phyloP scores from a whole-genome alignment of 2,329 filamentous ascomycete genomes.

The Chrysosporium queenslandicum region DNA sequence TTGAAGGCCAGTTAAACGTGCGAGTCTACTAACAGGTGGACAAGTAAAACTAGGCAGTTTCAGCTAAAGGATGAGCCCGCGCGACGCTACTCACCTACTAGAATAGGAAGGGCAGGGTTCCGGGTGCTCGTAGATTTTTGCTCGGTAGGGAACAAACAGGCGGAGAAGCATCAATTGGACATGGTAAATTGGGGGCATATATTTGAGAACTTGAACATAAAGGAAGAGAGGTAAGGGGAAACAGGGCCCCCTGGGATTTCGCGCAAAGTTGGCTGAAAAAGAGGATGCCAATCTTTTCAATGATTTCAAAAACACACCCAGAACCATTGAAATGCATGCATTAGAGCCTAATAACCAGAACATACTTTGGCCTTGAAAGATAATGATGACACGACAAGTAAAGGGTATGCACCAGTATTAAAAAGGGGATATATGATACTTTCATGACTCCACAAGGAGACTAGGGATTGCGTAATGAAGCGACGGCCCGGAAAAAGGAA shows the following conservation, averaged over 20 bases:
- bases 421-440: conserved; percentile 9
- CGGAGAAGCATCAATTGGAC: neutral
- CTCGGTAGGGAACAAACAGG: too few relatives aligned
- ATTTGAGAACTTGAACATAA: conserved; percentile 1
- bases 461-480: neutral
- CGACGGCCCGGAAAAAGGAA: neutral
- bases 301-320: conserved; percentile 3
- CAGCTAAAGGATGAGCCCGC: too few relatives aligned
- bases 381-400: neutral
- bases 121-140: too few relatives aligned
- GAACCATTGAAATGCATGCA: conserved; percentile 12
- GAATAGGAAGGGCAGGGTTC: too few relatives aligned
- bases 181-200: conserved; percentile 9
- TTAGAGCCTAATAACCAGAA: conserved; percentile 7
- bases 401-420: conserved; percentile 12
- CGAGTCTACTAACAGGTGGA: too few relatives aligned
- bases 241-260: conserved; percentile 6
- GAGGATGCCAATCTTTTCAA: neutral
- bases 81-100: too few relatives aligned
- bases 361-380: conserved; percentile 2
- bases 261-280: neutral
- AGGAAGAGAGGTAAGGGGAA: conserved; percentile 18
- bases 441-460: neutral
- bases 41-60: too few relatives aligned
- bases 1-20: too few relatives aligned